phyloP scores from a whole-genome alignment of 305 asterid genomes.

The Solanum hybrid region DNA sequence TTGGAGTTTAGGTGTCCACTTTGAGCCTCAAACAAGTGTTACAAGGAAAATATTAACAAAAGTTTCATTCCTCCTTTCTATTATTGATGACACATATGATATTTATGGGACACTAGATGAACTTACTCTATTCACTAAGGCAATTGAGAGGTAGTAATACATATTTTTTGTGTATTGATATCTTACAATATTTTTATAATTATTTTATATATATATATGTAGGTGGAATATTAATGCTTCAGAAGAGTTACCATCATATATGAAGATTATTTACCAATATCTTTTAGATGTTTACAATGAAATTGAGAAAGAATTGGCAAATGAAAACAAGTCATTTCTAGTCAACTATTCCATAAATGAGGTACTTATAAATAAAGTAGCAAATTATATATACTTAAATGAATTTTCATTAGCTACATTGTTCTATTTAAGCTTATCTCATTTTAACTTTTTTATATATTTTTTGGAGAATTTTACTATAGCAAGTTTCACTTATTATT shows the following conservation, averaged over 20 bases:
- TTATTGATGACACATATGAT: not conserved
- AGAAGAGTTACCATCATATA: not conserved
- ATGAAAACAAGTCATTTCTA: not conserved
- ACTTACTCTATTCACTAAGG: not conserved
- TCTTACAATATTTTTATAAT: too few species aligned
- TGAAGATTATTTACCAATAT: not conserved
- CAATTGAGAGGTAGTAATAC: not conserved
- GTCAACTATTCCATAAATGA: not conserved
- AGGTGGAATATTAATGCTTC: not conserved
- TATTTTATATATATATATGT: too few species aligned
- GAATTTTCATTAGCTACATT: too few species aligned
- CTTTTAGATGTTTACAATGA: not conserved
- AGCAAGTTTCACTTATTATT: too few species aligned
- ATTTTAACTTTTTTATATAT: too few species aligned
- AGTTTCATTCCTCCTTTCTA: too few species aligned
- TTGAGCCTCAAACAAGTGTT: not conserved
- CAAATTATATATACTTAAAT: not conserved
- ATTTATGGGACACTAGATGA: not conserved
- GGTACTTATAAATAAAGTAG: not conserved
- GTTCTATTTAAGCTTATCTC: too few species aligned
- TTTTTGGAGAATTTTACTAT: too few species aligned
- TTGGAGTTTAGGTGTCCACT: not conserved
- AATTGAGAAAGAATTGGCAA: not conserved
- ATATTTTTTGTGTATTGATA: too few species aligned
- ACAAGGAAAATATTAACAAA: not conserved